Evolutionary conservation across 2,329 filamentous ascomycete genomes (phyloP).

Genomic region (Hirsutella rhossiliensis): DNA sequence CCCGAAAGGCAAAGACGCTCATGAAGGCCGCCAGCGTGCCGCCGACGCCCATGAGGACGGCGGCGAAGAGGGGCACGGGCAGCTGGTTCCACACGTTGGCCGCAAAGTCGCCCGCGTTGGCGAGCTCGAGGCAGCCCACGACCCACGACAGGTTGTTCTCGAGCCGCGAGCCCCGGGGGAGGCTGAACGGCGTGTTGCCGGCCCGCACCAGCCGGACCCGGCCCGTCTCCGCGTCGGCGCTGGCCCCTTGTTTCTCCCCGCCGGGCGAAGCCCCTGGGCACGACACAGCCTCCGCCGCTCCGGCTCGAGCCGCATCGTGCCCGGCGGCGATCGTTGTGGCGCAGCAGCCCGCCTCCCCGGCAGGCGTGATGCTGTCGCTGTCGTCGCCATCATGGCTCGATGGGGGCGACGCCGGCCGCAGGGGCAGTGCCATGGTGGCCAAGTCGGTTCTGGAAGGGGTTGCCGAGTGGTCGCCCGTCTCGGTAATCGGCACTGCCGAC

Average conservation of each 20-base stretch:
- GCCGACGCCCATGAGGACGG: slow-evolving; percentile 39
- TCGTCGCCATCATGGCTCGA: no score
- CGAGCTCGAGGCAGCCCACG: slow-evolving; percentile 40
- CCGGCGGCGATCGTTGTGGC: not conserved
- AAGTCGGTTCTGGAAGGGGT: not conserved
- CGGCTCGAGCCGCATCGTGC: not conserved
- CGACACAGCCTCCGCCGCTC: not conserved
- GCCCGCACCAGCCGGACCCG: slow-evolving; percentile 5
- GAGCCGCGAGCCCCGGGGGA: slow-evolving; percentile 9
- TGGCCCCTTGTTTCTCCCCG: not conserved
- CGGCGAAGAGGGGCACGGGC: slow-evolving; percentile 34
- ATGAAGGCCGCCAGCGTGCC: slow-evolving; percentile 32
- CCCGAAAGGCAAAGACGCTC: slow-evolving; percentile 31
- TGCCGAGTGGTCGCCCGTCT: no score
- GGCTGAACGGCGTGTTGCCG: slow-evolving; percentile 2
- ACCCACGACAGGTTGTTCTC: slow-evolving; percentile 17
- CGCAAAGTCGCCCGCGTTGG: slow-evolving; percentile 43
- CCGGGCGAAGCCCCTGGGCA: not conserved
- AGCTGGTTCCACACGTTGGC: slow-evolving; percentile 44
- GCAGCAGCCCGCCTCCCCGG: not conserved
- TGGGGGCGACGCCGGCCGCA: not conserved
- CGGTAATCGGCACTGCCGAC: no score
- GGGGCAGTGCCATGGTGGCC: not conserved
- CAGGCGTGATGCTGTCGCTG: not conserved
- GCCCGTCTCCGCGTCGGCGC: not conserved